Evolutionary conservation across 768 basidiomycete species (phyloP), one percentile per base, ranked within the genome.

Genomic region (Chlorophyllum brunneum): DNA sequence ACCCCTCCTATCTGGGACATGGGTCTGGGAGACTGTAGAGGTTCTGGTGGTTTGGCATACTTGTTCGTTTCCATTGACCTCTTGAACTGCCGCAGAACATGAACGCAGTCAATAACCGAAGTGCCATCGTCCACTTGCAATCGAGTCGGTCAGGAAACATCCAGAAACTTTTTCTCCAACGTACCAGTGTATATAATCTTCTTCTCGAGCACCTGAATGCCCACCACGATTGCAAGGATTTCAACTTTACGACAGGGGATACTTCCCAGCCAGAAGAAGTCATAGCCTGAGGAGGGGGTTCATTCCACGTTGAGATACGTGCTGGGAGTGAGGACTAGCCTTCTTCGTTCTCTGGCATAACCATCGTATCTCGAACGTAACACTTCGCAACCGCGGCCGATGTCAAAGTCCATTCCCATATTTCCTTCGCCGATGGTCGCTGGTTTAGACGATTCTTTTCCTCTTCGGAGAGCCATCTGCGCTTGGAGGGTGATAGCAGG

Each of bases 61-160:
- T 61, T 63, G 5, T 39, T 44, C n/a, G 51, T 24, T 39, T 45
- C 34, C 27, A 22, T 29, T 20, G 62, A 58, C 4, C 49, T 50
- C 0, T 59, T 59, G n/a, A 63, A 61, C 20, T 65, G 56, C 4
- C 66, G 63, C 36, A 70, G 40, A 24, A 60, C 68, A 60, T 81
- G 76, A 2, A 70, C 61, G 59, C 88, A 91, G 40, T 91, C 88
- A 22, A 92, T 73, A 3, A 85, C 81, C 24, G 71, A 81, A 1
- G 87, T 86, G 4, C 88, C 86, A 58, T 92, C 89, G 60, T 92
- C 89, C 54, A 91, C 86, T 91, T 42, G 15, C 9, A 27, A 18
- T 20, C 15, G n/a, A 3, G 54, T 13, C 30, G 49, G 27, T 36
- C 34, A 42, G 8, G 29, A 51, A 23, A 45, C 40, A 15, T 11